Evolutionary conservation across 345 rosid species (phyloP), one percentile per base, ranked within the genome.

Genomic region (Gynandropsis gynandra): DNA sequence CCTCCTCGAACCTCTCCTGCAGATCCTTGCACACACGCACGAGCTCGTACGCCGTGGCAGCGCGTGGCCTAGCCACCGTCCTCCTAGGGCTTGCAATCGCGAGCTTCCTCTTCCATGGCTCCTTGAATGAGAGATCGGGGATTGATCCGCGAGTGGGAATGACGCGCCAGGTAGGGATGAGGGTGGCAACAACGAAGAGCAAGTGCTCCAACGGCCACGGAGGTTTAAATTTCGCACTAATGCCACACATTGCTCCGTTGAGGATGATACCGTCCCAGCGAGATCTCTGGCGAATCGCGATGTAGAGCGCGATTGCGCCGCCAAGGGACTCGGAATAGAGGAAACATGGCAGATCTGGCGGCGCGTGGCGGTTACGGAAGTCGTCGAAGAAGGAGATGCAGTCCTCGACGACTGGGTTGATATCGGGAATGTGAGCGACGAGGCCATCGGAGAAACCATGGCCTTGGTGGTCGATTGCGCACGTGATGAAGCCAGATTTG

Each of bases 241-340:
- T 87, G 43, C 97, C 98, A n/a, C 97, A 92, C 97, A 92, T 92
- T 9, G 97, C 98, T 1, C 95, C 97, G 52, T 78, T 92, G 6
- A 92, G 72, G 55, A 92, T 47, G 57, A 92, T 62, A 10, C 97
- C 98, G 40, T 76, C 74, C 98, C 97, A 92, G 31, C 54, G 71
- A 38, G 80, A 79, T 42, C 51, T 76, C 72, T 85, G 83, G 1
- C 83, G 74, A 32, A 92, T 86, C 41, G 95, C 59, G 61, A 92
- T 58, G 70, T 79, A 92, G 14, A 92, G 67, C 4, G 97, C 67
- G 31, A 92, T 92, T 0, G 99, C 97, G 4, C 99, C 95, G 5
- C 99, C 99, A 0, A 92, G 67, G 3, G 99, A 92, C 58, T 92
- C 99, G 0, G 95, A 53, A 65, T 92, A 92, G 54, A 92, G 59